Conservation (phyloP, 2,329 filamentous ascomycete species). For the Stachybotrys chartarum region DNA sequence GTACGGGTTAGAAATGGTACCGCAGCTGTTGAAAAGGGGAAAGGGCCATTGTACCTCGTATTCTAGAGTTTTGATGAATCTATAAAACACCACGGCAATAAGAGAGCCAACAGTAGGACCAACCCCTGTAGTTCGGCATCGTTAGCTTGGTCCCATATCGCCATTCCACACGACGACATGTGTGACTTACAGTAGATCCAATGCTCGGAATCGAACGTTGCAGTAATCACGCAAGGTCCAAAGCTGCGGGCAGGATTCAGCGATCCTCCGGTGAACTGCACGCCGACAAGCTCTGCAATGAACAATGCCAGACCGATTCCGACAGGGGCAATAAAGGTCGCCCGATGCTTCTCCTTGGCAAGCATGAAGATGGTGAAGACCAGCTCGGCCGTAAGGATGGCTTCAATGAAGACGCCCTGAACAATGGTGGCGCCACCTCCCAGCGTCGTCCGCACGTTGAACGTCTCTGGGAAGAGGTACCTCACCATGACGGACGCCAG, state of each 20-base stretch:
- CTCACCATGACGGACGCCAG: constrained; percentile 32
- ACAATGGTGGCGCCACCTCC: constrained; percentile 29
- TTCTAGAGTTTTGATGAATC: constrained; percentile 32
- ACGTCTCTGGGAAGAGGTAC: constrained; percentile 33
- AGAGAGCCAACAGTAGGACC: constrained; percentile 25
- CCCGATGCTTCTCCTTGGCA: constrained; percentile 41
- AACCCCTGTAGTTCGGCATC: constrained; percentile 15
- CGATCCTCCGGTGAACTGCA: constrained; percentile 40
- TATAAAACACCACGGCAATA: constrained; percentile 28
- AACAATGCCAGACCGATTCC: constrained; percentile 40
- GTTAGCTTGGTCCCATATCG: not conserved
- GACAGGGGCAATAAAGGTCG: constrained; percentile 39
- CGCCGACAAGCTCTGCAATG: constrained; percentile 35
- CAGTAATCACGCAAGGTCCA: constrained; percentile 36
- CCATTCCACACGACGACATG: not conserved
- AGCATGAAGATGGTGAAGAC: constrained; percentile 44
- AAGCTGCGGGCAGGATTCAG: constrained; percentile 40
- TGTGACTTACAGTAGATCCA: constrained; percentile 38
- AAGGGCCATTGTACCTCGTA: constrained; percentile 19
- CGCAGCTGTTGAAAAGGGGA: too few species aligned
- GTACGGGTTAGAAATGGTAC: not conserved
- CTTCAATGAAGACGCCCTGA: constrained; percentile 43
- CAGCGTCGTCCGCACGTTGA: constrained; percentile 34
- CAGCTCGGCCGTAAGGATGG: constrained; percentile 39
- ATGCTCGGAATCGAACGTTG: constrained; percentile 32